A percentile compares a stretch with the other conserved stretches of the same genome.
phyloP scores from a whole-genome alignment of 768 basidiomycete genomes.

The Cystofilobasidium macerans region DNA sequence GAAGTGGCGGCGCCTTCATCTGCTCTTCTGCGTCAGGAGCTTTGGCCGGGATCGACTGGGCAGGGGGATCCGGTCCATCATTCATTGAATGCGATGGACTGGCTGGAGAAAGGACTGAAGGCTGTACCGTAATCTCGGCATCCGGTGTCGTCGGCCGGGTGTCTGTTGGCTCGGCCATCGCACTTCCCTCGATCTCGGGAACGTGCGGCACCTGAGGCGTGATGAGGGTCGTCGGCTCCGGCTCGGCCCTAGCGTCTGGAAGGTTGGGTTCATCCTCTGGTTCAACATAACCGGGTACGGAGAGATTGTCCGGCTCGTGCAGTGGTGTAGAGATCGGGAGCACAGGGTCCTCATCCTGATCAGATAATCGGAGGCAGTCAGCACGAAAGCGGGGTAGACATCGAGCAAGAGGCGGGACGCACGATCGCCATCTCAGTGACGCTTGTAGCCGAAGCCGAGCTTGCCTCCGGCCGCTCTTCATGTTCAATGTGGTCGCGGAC shows the following conservation, averaged over 20 bases:
- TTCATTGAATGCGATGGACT: too few species aligned
- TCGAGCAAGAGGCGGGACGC: too few species aligned
- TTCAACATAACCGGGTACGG: constrained; percentile 6
- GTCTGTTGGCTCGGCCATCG: not conserved
- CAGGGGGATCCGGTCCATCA: too few species aligned
- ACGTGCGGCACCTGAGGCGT: constrained; percentile 2
- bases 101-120: not conserved
- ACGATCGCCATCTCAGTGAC: too few species aligned
- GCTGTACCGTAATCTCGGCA: not conserved
- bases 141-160: not conserved
- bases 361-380: too few species aligned
- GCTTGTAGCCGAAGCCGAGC: too few species aligned
- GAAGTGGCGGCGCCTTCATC: too few species aligned
- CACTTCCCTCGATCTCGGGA: not conserved
- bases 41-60: too few species aligned
- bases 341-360: not conserved
- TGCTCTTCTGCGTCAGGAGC: too few species aligned
- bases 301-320: not conserved
- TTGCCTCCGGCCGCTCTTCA: not conserved
- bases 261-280: not conserved
- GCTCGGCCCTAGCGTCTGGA: not conserved
- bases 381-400: too few species aligned
- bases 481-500: not conserved
- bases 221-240: not conserved
- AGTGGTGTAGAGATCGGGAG: not conserved